A percentile compares a stretch with the other conserved stretches of the same genome.
These are phyloP conservation scores for Parathielavia hyrcaniae DNA, from an alignment of 495 filamentous ascomycete species.

Conservation along the genomic window DNA sequence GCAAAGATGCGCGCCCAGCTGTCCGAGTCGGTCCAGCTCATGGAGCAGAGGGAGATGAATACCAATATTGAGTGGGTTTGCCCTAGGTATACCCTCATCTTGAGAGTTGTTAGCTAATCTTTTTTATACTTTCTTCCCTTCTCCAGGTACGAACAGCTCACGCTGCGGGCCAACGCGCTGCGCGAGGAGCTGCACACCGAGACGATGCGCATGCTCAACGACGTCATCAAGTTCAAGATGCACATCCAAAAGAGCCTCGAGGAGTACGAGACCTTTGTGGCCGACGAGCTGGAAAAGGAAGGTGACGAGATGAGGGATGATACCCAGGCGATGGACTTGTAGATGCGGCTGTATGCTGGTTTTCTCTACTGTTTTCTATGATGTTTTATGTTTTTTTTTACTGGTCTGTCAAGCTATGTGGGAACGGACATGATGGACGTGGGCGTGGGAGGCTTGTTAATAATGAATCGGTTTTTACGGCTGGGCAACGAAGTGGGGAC, in stretches of 20 bases:
- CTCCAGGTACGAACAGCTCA: constrained; percentile 78
- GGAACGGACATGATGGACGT: neutral
- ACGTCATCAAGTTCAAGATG: constrained; percentile 97
- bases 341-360: neutral
- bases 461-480: no score
- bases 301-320: constrained; percentile 41
- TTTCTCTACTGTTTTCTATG: neutral
- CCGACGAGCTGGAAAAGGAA: constrained; percentile 84
- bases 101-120: no score
- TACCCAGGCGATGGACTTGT: constrained; percentile 27
- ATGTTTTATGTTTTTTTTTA: neutral
- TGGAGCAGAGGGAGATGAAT: constrained; percentile 95
- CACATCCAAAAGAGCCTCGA: constrained; percentile 88
- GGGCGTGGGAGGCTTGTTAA: neutral
- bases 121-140: neutral
- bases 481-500: no score
- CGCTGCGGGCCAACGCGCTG: constrained; percentile 70
- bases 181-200: constrained; percentile 94
- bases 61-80: constrained; percentile 86
- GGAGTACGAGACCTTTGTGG: constrained; percentile 86
- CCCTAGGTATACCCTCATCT: no score
- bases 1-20: constrained; percentile 82
- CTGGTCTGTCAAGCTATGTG: neutral
- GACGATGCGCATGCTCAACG: constrained; percentile 91
- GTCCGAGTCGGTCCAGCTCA: constrained; percentile 80